Base-by-base conservation (phyloP, 2,329 filamentous ascomycete genomes). In the Thermochaetoides dissita region DNA sequence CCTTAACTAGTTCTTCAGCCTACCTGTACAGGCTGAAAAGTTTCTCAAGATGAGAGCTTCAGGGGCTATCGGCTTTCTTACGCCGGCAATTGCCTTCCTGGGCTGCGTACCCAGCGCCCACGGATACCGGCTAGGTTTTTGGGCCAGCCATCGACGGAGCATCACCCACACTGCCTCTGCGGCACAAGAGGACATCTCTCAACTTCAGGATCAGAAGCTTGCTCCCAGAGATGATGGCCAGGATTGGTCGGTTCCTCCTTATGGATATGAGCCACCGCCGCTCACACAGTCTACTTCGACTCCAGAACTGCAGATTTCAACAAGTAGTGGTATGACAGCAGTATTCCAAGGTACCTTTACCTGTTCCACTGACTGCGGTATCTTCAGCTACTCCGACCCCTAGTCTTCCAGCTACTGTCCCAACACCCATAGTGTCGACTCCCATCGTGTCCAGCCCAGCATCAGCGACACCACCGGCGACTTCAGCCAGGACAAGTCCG, bases 21-120 rank as follows among this genome's bases (percentile, higher is more conserved):
- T 24, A 24, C 5, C 17, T 5, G 17, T 24, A 24, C 5, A 24
- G 17, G 17, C 17, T 24, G 3, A 24, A 8, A 30, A 34, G 10
- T 12, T 36, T 42, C 40, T 44, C 55, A 57, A 32, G 41, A 69
- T 69, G 66, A 63, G 59, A 49, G 52, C 43, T 28, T 57, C 49
- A 10, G 52, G 52, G 52, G 47, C 61, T 40, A 46, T 54, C 47
- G 41, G 54, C 47, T 54, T 57, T 53, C 41, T 64, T 30, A 45
- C 58, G 48, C 62, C 58, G 51, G 58, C 57, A 42, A 43, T 56
- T 28, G 31, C 55, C 38, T 41, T 65, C 17, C 36, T 61, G 10
- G 40, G 48, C 39, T 55, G 38, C 36, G 9, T 55, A 30, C 44
- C 53, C 10, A 33, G 43, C 35, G 44, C 39, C 11, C 17, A 47